These are phyloP conservation scores for Akanthomyces lecanii DNA, from an alignment of 2,329 filamentous ascomycete species.

Conservation along the genomic window DNA sequence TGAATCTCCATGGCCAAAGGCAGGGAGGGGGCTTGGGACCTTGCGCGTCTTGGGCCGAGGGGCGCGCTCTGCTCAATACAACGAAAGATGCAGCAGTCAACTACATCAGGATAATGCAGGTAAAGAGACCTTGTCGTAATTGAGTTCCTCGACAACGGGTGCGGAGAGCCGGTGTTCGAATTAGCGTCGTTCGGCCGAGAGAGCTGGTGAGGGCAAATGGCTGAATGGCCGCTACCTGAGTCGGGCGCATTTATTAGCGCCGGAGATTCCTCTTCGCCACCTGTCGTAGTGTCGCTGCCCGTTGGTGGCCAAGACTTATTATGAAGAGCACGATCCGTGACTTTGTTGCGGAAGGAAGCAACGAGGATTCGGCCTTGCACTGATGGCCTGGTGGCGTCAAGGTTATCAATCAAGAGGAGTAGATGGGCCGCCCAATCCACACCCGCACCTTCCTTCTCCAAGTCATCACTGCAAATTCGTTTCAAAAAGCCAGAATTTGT, in stretches of 20 bases:
- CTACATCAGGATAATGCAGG: neutral
- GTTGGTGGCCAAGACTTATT: too few species aligned
- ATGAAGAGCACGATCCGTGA: too few species aligned
- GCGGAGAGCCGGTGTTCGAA: neutral
- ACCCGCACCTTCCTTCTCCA: too few species aligned
- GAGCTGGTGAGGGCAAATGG: too few species aligned
- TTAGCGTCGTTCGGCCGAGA: slow-evolving; percentile 14
- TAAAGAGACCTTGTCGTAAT: neutral
- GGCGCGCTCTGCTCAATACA: neutral
- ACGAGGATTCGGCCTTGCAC: too few species aligned
- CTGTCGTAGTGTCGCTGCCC: too few species aligned
- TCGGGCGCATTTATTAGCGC: neutral
- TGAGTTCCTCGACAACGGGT: neutral
- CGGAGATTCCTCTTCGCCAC: neutral
- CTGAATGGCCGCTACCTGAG: too few species aligned
- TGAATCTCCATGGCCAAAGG: slow-evolving; percentile 34
- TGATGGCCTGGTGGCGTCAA: too few species aligned
- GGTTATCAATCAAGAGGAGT: too few species aligned
- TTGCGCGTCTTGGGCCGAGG: neutral
- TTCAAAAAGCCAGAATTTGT: neutral
- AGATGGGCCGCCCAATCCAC: too few species aligned
- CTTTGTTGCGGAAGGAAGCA: too few species aligned
- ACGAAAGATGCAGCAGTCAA: neutral
- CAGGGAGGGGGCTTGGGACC: neutral
- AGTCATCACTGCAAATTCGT: neutral